phyloP scores from a whole-genome alignment of 768 basidiomycete species.

The Ramaria sp. region DNA sequence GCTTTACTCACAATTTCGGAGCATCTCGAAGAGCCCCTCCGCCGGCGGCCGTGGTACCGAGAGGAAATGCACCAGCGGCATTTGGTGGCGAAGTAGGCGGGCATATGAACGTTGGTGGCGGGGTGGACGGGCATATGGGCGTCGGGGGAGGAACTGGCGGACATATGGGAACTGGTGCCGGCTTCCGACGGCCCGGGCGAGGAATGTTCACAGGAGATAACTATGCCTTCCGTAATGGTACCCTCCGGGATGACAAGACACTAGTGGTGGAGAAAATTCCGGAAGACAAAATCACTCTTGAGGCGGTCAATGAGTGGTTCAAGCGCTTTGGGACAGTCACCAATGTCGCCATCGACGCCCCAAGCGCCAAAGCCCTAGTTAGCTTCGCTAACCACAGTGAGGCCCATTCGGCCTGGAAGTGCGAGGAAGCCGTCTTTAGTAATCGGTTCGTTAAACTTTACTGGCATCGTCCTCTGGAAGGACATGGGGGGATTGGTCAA shows the following conservation, averaged over 20 bases:
- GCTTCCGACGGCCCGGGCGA: constrained; percentile 21
- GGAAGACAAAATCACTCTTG: constrained; percentile 65
- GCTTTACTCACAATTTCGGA: constrained; percentile 8
- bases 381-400: constrained; percentile 78
- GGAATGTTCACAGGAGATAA: constrained; percentile 58
- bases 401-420: constrained; percentile 84
- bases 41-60: not conserved
- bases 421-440: constrained; percentile 88
- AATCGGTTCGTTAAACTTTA: constrained; percentile 94
- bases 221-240: constrained; percentile 53
- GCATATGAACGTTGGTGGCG: not conserved
- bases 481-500: constrained; percentile 71
- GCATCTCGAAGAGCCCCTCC: not conserved
- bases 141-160: not conserved
- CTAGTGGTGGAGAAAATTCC: constrained; percentile 95
- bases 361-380: constrained; percentile 70
- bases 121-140: not conserved
- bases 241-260: constrained; percentile 59
- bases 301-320: constrained; percentile 80
- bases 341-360: constrained; percentile 79
- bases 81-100: not conserved
- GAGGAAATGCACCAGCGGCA: not conserved
- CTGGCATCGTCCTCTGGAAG: constrained; percentile 91
- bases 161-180: constrained; percentile 15
- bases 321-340: constrained; percentile 87